Conservation (phyloP, 768 basidiomycete species). For the Mycena capillaripes region DNA sequence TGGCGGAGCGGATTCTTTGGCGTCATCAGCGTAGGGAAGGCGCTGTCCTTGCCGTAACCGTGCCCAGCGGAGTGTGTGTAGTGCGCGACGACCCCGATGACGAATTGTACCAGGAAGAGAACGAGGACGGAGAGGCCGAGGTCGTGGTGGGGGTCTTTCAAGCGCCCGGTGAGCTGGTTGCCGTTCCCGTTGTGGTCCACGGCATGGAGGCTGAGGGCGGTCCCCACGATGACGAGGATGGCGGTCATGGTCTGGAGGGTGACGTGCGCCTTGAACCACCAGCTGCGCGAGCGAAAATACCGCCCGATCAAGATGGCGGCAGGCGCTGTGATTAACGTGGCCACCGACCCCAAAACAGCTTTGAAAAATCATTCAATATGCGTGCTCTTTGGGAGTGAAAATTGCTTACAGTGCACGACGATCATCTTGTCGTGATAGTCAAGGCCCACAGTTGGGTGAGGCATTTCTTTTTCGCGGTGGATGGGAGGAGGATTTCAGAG, state of each 20-base stretch:
- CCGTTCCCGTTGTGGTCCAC: slow-evolving; percentile 29
- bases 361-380: background rate
- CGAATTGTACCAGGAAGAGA: slow-evolving; percentile 33
- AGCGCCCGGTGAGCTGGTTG: slow-evolving; percentile 30
- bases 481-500: background rate
- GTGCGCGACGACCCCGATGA: slow-evolving; percentile 35
- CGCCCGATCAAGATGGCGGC: slow-evolving; percentile 36
- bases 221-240: slow-evolving; percentile 22
- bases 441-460: background rate
- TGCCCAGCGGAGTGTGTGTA: slow-evolving; percentile 32
- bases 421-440: slow-evolving; percentile 38
- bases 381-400: too few relatives aligned
- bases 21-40: slow-evolving; percentile 34
- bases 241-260: slow-evolving; percentile 32
- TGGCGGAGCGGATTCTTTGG: slow-evolving; percentile 34
- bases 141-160: slow-evolving; percentile 37
- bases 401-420: slow-evolving; percentile 30
- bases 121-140: slow-evolving; percentile 33
- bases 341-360: slow-evolving; percentile 33
- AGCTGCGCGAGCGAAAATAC: slow-evolving; percentile 32
- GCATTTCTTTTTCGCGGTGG: background rate
- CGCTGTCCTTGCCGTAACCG: background rate
- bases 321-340: slow-evolving; percentile 33
- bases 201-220: slow-evolving; percentile 25
- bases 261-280: slow-evolving; percentile 37